Conservation (phyloP, 1,284 basidiomycete species). For the Fistulinella staudtii region DNA sequence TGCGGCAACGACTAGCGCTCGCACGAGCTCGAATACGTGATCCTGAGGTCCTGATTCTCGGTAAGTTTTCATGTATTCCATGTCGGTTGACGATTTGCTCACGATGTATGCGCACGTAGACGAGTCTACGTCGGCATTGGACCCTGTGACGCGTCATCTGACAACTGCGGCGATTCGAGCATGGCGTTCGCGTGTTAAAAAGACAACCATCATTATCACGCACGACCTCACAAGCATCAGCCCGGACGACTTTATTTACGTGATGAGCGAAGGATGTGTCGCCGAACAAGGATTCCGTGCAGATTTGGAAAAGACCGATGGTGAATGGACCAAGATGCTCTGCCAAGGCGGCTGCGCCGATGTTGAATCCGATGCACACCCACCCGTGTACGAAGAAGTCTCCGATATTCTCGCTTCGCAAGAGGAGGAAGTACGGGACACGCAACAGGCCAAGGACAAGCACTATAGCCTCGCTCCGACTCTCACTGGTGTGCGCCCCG, state of each 20-base stretch:
- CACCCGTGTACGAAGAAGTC: conserved; percentile 39
- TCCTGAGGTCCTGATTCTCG: conserved; percentile 88
- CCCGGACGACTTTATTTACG: conserved; percentile 83
- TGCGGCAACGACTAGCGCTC: conserved; percentile 89
- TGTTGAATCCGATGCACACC: conserved; percentile 33
- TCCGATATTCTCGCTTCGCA: conserved; percentile 40
- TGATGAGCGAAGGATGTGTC: conserved; percentile 80
- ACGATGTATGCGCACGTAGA: conserved; percentile 47
- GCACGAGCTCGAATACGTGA: conserved; percentile 86
- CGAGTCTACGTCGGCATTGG: conserved; percentile 94
- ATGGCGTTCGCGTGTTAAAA: conserved; percentile 60
- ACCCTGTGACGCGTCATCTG: conserved; percentile 81
- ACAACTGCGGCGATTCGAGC: conserved; percentile 86
- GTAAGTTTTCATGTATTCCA: conserved; percentile 45
- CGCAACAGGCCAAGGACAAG: conserved; percentile 24
- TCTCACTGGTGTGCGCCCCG: conserved; percentile 23
- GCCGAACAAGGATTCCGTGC: conserved; percentile 85
- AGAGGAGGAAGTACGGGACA: conserved; percentile 34
- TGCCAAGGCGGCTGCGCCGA: conserved; percentile 41
- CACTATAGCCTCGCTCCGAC: conserved; percentile 27
- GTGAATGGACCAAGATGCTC: conserved; percentile 58
- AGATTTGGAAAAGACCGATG: conserved; percentile 56
- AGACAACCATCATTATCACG: conserved; percentile 94
- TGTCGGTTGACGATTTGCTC: conserved; percentile 8
- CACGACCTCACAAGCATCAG: conserved; percentile 90